Conservation (phyloP, 768 basidiomycete genomes). For the Rhodocollybia butyracea region DNA sequence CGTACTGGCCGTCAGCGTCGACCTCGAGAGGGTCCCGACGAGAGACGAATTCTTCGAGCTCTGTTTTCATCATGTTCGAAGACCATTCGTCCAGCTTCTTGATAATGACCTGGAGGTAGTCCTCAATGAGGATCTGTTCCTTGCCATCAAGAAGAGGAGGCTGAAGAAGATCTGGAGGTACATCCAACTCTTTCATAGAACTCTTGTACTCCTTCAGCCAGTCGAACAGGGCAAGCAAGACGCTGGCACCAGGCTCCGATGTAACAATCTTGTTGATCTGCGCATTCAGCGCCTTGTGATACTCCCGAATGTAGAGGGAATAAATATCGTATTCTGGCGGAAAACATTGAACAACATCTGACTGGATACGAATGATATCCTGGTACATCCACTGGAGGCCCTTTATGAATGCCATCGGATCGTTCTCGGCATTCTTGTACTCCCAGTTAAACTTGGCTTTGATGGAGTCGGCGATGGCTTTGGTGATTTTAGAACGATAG, state of each 20-base stretch:
- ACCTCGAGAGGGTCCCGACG: constrained; percentile 86
- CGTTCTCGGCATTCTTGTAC: constrained; percentile 55
- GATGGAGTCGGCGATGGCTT: constrained; percentile 77
- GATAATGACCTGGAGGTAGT: constrained; percentile 91
- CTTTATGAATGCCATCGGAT: constrained; percentile 73
- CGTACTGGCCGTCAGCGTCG: constrained; percentile 86
- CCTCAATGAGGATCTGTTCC: constrained; percentile 90
- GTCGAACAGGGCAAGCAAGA: constrained; percentile 79
- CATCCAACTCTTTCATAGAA: constrained; percentile 90
- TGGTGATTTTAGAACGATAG: constrained; percentile 86
- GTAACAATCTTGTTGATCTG: constrained; percentile 68
- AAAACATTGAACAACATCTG: constrained; percentile 87
- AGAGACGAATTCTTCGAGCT: constrained; percentile 78
- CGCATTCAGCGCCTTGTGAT: constrained; percentile 81
- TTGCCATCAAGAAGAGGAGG: constrained; percentile 94
- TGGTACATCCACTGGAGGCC: constrained; percentile 89
- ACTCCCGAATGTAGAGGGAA: constrained; percentile 77
- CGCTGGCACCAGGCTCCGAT: constrained; percentile 83
- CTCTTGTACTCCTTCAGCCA: constrained; percentile 97
- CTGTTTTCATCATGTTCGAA: constrained; percentile 87
- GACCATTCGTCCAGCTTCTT: constrained; percentile 98
- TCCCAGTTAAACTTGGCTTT: constrained; percentile 66
- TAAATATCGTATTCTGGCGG: constrained; percentile 91
- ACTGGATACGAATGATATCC: constrained; percentile 90
- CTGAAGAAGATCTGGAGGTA: constrained; percentile 77